These are phyloP conservation scores for Zoysia pacifica DNA, from an alignment of 176 grass and related monocot species.

Conservation along the genomic window DNA sequence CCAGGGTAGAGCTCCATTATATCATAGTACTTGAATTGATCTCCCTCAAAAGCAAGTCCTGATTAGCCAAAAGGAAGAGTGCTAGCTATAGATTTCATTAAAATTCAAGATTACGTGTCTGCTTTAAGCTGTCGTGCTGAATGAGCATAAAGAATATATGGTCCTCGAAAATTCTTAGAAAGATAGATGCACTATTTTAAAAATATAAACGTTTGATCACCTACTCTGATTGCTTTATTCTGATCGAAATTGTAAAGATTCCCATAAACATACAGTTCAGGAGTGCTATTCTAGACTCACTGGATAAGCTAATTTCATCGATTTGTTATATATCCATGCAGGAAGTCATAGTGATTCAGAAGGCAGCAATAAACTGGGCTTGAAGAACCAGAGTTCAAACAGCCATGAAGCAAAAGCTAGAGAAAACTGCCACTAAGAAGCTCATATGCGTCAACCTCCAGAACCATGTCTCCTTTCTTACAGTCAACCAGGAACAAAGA, in stretches of 20 bases:
- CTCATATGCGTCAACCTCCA: not conserved
- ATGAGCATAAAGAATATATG: slow-evolving; percentile 39
- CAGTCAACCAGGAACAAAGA: slow-evolving; percentile 5
- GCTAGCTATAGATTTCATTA: not conserved
- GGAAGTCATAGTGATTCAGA: slow-evolving; percentile 27
- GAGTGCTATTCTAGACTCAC: slow-evolving; percentile 43
- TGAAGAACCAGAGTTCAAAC: not conserved
- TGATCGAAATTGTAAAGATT: slow-evolving; percentile 24
- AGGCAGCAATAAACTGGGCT: slow-evolving; percentile 8
- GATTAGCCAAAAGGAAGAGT: not conserved
- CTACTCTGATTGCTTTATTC: slow-evolving; percentile 36
- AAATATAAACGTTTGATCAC: slow-evolving; percentile 34
- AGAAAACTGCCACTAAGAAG: slow-evolving; percentile 1
- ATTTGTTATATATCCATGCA: not conserved
- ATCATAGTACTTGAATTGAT: slow-evolving; percentile 38
- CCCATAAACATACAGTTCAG: slow-evolving; percentile 22
- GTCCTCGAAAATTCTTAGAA: slow-evolving; percentile 27
- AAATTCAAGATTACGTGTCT: not conserved
- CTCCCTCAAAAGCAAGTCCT: slow-evolving; percentile 17
- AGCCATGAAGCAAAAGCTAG: not conserved
- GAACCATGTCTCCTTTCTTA: slow-evolving; percentile 1
- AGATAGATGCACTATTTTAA: slow-evolving; percentile 35
- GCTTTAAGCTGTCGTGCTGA: slow-evolving; percentile 22
- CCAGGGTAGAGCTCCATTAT: slow-evolving; percentile 86
- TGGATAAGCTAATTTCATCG: slow-evolving; percentile 39